Base-by-base conservation (phyloP, 1,284 basidiomycete genomes). In the Austropuccinia psidii region DNA sequence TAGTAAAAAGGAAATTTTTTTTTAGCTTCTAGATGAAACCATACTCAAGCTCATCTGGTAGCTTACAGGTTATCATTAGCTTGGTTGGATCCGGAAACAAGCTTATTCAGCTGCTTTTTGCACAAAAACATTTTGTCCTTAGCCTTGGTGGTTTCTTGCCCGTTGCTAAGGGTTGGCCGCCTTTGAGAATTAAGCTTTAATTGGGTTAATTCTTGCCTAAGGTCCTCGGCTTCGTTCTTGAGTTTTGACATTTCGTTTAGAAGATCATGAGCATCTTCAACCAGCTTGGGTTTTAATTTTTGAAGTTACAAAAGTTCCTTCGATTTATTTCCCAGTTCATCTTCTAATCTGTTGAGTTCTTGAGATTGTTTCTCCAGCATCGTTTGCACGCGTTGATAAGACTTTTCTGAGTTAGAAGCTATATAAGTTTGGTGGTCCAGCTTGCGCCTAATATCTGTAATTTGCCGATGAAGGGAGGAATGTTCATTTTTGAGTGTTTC, bases 41-140 rank as follows among this genome's bases (percentile, higher is more conserved):
- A n/a, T n/a, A n/a, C n/a, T n/a, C n/a, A n/a, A n/a, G n/a, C n/a
- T n/a, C n/a, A n/a, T n/a, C n/a, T n/a, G n/a, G n/a, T n/a, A n/a
- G n/a, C n/a, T n/a, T n/a, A n/a, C n/a, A n/a, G n/a, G n/a, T n/a
- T n/a, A n/a, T n/a, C n/a, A n/a, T n/a, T n/a, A n/a, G n/a, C n/a
- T n/a, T n/a, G n/a, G n/a, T n/a, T n/a, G n/a, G n/a, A n/a, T n/a
- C n/a, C n/a, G n/a, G n/a, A n/a, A n/a, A n/a, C n/a, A n/a, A n/a
- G n/a, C 39, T 74, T n/a, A 21, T 57, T 60, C 62, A 74, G 24
- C 62, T 74, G 47, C 37, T 65, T 66, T 29, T 66, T 74, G 27
- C 61, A 55, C 5, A 33, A 11, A 4, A 35, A 55, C n/a, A 74
- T 39, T 52, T 74, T 62, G 19, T 74, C 52, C 21, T 47, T 61